A percentile compares a stretch with the other conserved stretches of the same genome.
phyloP scores from a whole-genome alignment of 768 basidiomycete species.

The Rhizopogon salebrosus region DNA sequence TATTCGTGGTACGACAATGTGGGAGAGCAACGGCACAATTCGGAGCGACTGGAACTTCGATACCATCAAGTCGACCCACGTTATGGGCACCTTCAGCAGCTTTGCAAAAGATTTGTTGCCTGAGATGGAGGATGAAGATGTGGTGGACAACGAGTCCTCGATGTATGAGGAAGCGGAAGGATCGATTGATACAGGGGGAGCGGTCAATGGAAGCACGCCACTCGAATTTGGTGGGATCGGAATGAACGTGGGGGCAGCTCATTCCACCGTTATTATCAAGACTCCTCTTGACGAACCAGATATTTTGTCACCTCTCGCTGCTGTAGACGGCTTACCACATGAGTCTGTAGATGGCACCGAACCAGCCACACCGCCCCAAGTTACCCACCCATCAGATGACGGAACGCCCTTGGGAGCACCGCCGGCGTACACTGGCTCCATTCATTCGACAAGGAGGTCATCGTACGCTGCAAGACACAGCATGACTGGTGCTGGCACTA shows the following conservation, averaged over 20 bases:
- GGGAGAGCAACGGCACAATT: slow-evolving; percentile 73
- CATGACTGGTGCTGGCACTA: slow-evolving; percentile 58
- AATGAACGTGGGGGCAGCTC: slow-evolving; percentile 49
- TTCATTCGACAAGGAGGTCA: slow-evolving; percentile 59
- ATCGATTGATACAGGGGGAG: slow-evolving; percentile 58
- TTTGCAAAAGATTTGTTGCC: slow-evolving; percentile 67
- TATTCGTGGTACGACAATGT: slow-evolving; percentile 50
- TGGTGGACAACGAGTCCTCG: slow-evolving; percentile 31
- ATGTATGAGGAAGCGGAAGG: slow-evolving; percentile 41
- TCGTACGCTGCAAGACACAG: slow-evolving; percentile 76
- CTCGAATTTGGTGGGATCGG: slow-evolving; percentile 35
- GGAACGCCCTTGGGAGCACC: slow-evolving; percentile 50
- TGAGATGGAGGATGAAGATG: slow-evolving; percentile 54
- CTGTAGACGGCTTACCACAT: slow-evolving; percentile 30
- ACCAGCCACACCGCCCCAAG: slow-evolving; percentile 30
- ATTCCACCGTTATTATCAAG: slow-evolving; percentile 73
- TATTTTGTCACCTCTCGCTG: slow-evolving; percentile 34
- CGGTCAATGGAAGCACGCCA: slow-evolving; percentile 62
- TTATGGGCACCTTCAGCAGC: slow-evolving; percentile 74
- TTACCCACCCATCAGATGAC: slow-evolving; percentile 10
- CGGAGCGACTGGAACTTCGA: slow-evolving; percentile 97
- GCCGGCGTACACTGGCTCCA: slow-evolving; percentile 69
- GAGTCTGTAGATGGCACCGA: slow-evolving; percentile 36
- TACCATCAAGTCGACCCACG: slow-evolving; percentile 65
- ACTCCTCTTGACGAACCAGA: slow-evolving; percentile 35